Base-by-base conservation (phyloP, 805 yeast genomes). In the Sugiyamaella qingdaonensis region DNA sequence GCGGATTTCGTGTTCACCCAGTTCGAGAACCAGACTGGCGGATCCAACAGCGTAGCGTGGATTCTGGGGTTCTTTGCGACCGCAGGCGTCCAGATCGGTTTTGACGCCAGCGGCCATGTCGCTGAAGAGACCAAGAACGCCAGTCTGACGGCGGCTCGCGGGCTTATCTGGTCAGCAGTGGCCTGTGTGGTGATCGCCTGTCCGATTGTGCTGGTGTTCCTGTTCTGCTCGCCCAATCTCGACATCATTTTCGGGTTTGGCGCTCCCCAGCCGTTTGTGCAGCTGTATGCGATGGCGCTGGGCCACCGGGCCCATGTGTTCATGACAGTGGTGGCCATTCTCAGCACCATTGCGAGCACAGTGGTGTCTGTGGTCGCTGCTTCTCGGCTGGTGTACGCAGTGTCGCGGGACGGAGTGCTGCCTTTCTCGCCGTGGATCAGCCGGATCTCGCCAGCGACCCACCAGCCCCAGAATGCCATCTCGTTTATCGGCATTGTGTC, bases 51-150 rank as follows among this genome's bases (percentile, higher is more conserved):
- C 10, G 55, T 62, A 62, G 54, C 54, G 2, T 60, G 63, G 63
- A 51, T 54, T 53, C 53, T 59, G 27, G 43, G 53, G 33, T 55
- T 54, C 46, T 59, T 56, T 34, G 57, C 62, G 16, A 54, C 61
- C 36, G 58, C 54, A 8, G 62, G 63, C 5, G 53, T 58, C 3
- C 52, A 55, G 24, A 48, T 59, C 27, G 63, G 63, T 1, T 55
- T 57, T 34, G 63, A 60, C 43, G 62, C 63, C 36, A 45, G 57
- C 37, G 63, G 61, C n/a, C 63, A 60, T 48, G 57, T 60, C 29
- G 62, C 63, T 18, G 63, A 60, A 34, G 63, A 60, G 49, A 59
- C 62, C 13, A 59, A 55, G 45, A 49, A 56, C 42, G 62, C 63
- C 11, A 41, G 54, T 19, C 27, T 45, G 9, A 52, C 54, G 18